Conservation (phyloP, 2,329 filamentous ascomycete genomes). For the Daldinia sp. region DNA sequence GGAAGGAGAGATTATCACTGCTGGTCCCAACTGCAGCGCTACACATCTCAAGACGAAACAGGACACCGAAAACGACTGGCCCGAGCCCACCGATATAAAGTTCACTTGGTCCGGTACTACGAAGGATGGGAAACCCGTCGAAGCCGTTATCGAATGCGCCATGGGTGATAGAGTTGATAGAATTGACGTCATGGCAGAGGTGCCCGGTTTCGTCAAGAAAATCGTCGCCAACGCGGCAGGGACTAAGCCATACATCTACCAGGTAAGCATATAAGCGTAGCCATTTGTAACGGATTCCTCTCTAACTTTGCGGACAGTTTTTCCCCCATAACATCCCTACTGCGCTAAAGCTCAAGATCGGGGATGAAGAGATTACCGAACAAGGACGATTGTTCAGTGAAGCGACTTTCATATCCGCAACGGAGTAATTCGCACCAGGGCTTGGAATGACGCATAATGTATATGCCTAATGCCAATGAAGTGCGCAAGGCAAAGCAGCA, state of each 20-base stretch:
- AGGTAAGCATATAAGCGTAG: conserved; percentile 62
- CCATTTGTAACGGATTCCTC: background rate
- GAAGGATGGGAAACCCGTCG: conserved; percentile 77
- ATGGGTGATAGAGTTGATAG: conserved; percentile 78
- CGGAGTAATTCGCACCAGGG: conserved; percentile 23
- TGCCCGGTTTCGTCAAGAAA: conserved; percentile 93
- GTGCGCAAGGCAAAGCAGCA: background rate
- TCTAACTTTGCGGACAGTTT: conserved; percentile 64
- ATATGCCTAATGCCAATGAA: conserved; percentile 20
- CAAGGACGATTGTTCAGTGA: conserved; percentile 84
- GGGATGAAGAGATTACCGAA: conserved; percentile 79
- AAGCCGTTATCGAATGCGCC: conserved; percentile 72
- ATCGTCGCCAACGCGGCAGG: conserved; percentile 89
- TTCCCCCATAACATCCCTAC: conserved; percentile 68
- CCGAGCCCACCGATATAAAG: conserved; percentile 78
- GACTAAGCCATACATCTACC: conserved; percentile 97
- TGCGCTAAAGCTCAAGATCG: conserved; percentile 83
- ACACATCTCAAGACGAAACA: conserved; percentile 74
- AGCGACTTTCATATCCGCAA: conserved; percentile 90
- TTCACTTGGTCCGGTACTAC: conserved; percentile 81
- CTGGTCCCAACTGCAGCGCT: conserved; percentile 70
- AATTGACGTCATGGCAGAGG: conserved; percentile 95
- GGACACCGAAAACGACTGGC: conserved; percentile 86
- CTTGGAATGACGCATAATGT: conserved; percentile 14
- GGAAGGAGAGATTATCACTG: conserved; percentile 81